Conservation (phyloP, 2,329 filamentous ascomycete genomes). For the Aspergillus pseudoviridinutans region DNA sequence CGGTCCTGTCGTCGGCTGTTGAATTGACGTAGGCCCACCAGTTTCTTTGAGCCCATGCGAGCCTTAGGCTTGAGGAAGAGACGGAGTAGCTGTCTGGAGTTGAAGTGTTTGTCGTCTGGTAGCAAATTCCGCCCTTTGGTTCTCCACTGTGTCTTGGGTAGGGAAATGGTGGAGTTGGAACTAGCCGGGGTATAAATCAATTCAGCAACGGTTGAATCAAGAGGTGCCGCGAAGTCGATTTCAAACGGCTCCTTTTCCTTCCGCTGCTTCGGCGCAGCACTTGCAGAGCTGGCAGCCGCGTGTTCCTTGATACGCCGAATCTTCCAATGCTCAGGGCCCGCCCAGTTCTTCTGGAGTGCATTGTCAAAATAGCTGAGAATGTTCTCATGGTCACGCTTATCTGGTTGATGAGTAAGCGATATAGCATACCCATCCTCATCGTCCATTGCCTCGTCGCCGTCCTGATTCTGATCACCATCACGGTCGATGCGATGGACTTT, state of each 20-base stretch:
- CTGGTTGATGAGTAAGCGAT: constrained; percentile 68
- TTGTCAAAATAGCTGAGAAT: constrained; percentile 98
- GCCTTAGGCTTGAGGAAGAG: constrained; percentile 95
- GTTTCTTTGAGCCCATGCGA: constrained; percentile 66
- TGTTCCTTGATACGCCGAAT: constrained; percentile 88
- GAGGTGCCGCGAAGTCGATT: constrained; percentile 79
- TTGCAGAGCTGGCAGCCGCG: constrained; percentile 48
- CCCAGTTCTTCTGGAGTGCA: constrained; percentile 94
- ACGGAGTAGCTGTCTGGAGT: constrained; percentile 81
- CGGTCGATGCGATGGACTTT: constrained; percentile 61
- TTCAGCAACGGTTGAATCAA: constrained; percentile 68
- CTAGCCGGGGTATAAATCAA: constrained; percentile 76
- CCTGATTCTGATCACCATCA: constrained; percentile 52
- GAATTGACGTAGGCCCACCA: constrained; percentile 45
- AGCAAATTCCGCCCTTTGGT: constrained; percentile 89
- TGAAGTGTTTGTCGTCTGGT: constrained; percentile 97
- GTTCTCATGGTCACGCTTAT: constrained; percentile 75
- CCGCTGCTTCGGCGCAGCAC: constrained; percentile 54
- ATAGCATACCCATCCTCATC: constrained; percentile 72
- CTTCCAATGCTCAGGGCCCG: constrained; percentile 96
- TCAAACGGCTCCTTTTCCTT: constrained; percentile 97
- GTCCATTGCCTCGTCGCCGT: constrained; percentile 52
- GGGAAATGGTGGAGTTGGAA: constrained; percentile 73
- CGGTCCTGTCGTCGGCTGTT: constrained; percentile 42
- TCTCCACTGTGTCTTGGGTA: constrained; percentile 94